A percentile compares a stretch with the other conserved stretches of the same genome.
Evolutionary conservation across 495 filamentous ascomycete species (phyloP).

Genomic region (Penicillium pulvis): DNA sequence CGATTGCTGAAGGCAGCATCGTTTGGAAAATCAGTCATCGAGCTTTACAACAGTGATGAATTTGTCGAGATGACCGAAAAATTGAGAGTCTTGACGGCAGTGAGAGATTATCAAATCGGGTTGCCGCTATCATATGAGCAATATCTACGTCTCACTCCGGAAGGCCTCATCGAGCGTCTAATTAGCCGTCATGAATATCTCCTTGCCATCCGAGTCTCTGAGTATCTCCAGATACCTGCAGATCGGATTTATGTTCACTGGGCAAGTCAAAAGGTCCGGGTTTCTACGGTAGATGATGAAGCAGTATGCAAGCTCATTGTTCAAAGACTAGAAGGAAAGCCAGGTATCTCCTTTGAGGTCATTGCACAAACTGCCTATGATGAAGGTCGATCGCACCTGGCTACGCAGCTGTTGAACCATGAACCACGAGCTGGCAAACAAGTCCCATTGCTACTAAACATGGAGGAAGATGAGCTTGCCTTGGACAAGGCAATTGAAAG

Average conservation of each 20-base stretch:
- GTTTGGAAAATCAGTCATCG: conserved; percentile 94
- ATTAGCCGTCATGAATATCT: conserved; percentile 90
- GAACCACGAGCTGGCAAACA: conserved; percentile 93
- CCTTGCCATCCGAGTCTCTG: conserved; percentile 85
- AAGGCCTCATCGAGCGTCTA: conserved; percentile 80
- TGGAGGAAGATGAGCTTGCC: conserved; percentile 95
- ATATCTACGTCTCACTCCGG: conserved; percentile 82
- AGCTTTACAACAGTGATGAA: conserved; percentile 95
- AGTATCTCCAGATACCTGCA: conserved; percentile 82
- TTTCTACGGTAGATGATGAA: conserved; percentile 83
- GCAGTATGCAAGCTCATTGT: conserved; percentile 86
- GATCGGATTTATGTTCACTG: conserved; percentile 94
- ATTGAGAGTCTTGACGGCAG: conserved; percentile 86
- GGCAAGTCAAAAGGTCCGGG: conserved; percentile 90
- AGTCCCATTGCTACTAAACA: conserved; percentile 88
- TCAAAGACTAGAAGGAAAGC: conserved; percentile 79
- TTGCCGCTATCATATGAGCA: conserved; percentile 92
- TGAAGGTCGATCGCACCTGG: conserved; percentile 83
- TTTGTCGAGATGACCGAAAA: conserved; percentile 99
- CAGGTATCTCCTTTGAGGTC: conserved; percentile 89
- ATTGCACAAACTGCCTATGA: conserved; percentile 96
- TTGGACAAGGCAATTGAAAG: conserved; percentile 97
- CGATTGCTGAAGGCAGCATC: conserved; percentile 91
- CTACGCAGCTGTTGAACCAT: conserved; percentile 88
- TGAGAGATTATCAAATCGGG: conserved; percentile 87